phyloP scores from a whole-genome alignment of 108 stramenopile genomes.

The Cyclostephanos tholiformis region DNA sequence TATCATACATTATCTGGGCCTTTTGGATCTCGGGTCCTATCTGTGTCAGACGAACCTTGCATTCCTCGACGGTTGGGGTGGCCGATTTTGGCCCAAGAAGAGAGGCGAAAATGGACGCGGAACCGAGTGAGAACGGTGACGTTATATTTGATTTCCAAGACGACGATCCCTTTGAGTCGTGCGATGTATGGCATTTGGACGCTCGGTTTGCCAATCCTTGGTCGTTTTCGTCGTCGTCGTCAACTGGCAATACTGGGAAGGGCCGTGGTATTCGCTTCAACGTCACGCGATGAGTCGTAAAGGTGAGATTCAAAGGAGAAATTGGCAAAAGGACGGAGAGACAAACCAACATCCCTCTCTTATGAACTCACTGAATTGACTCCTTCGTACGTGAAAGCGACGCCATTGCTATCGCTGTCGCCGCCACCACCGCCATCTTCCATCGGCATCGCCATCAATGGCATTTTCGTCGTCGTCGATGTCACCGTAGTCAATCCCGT shows the following conservation, averaged over 20 bases:
- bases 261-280: conserved; percentile 4
- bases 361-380: background rate
- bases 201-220: conserved; percentile 8
- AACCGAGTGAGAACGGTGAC: background rate
- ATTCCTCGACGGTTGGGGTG: conserved; percentile 17
- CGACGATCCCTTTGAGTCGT: background rate
- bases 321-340: background rate
- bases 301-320: background rate
- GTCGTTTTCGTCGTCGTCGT: conserved; percentile 23
- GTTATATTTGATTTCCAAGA: background rate
- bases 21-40: conserved; percentile 39
- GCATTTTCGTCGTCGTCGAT: background rate
- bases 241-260: conserved; percentile 34
- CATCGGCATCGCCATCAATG: background rate
- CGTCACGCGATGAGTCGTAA: background rate
- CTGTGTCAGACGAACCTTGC: conserved; percentile 28
- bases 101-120: conserved; percentile 16
- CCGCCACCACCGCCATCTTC: background rate
- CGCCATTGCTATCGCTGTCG: background rate
- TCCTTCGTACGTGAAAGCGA: background rate
- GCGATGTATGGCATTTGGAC: background rate
- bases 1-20: conserved; percentile 24
- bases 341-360: background rate
- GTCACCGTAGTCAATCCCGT: background rate
- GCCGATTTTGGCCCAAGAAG: conserved; percentile 18